A percentile compares a stretch with the other conserved stretches of the same genome.
phyloP scores from a whole-genome alignment of 805 yeast genomes.

The Ogataea paraovalis region DNA sequence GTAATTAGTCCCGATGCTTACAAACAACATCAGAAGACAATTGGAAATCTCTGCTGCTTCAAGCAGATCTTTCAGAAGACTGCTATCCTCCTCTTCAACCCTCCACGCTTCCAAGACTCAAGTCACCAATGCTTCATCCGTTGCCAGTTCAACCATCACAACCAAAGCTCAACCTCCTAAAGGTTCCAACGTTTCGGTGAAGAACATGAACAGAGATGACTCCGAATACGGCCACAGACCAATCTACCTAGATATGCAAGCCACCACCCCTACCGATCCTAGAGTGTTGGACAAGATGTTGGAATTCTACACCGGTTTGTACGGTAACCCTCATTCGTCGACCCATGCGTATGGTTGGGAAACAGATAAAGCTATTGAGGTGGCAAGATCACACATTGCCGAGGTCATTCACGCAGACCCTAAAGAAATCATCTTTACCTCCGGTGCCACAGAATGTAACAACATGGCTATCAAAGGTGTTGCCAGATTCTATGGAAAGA shows the following conservation, averaged over 20 bases:
- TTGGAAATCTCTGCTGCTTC: background rate
- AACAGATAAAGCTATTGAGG: conserved; percentile 86
- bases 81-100: conserved; percentile 1
- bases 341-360: conserved; percentile 99
- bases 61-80: conserved; percentile 1
- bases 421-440: conserved; percentile 92
- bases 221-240: conserved; percentile 70
- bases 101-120: background rate
- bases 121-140: background rate
- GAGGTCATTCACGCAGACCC: conserved; percentile 87
- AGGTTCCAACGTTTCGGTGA: conserved; percentile 44
- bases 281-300: conserved; percentile 88
- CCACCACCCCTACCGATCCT: conserved; percentile 98
- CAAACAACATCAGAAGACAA: conserved; percentile 4
- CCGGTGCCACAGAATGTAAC: conserved; percentile 97
- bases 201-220: conserved; percentile 41
- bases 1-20: conserved; percentile 1
- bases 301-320: conserved; percentile 82
- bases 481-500: conserved; percentile 83
- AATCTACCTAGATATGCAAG: conserved; percentile 94
- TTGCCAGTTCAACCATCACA: conserved; percentile 7
- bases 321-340: conserved; percentile 96
- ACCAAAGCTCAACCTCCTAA: conserved; percentile 37
- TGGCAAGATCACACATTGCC: conserved; percentile 81
- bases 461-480: conserved; percentile 96